Conservation (phyloP, 1,139 yeast species). For the Kluyveromyces sp. region DNA sequence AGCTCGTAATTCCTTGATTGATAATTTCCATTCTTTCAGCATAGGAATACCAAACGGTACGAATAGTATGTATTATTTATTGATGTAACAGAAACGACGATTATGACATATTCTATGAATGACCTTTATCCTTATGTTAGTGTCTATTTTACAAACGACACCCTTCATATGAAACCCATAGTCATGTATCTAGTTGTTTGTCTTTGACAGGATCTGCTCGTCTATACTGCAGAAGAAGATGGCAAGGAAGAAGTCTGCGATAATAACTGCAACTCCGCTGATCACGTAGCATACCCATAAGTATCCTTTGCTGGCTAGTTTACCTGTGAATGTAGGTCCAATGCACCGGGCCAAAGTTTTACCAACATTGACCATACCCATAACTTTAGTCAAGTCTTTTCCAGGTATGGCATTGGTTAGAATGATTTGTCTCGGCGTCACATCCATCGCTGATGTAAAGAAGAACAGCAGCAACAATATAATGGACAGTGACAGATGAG, state of each 20-base stretch:
- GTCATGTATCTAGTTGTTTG: slow-evolving; percentile 2
- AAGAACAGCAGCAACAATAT: slow-evolving; percentile 28
- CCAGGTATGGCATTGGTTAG: slow-evolving; percentile 60
- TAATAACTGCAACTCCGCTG: slow-evolving; percentile 47
- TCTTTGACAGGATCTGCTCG: slow-evolving; percentile 16
- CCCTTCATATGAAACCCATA: not conserved
- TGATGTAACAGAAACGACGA: not conserved
- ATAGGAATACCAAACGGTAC: too few relatives aligned
- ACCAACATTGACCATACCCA: slow-evolving; percentile 81
- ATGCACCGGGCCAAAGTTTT: slow-evolving; percentile 78
- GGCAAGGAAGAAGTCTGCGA: slow-evolving; percentile 33
- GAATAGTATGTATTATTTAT: slow-evolving; percentile 1
- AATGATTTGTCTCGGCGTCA: slow-evolving; percentile 79
- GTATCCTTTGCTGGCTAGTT: slow-evolving; percentile 47
- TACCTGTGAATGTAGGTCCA: slow-evolving; percentile 77
- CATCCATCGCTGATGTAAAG: slow-evolving; percentile 70
- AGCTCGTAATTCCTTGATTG: too few relatives aligned
- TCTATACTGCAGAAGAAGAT: slow-evolving; percentile 31
- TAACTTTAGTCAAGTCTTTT: slow-evolving; percentile 61
- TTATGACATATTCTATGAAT: too few relatives aligned
- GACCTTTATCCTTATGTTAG: too few relatives aligned
- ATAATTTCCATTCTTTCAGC: too few relatives aligned
- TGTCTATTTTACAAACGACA: too few relatives aligned
- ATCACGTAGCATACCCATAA: slow-evolving; percentile 56
- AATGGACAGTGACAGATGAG: slow-evolving; percentile 24